A percentile compares a stretch with the other conserved stretches of the same genome.
These are phyloP conservation scores for Penicillium coffeae DNA, from an alignment of 495 filamentous ascomycete genomes.

Conservation along the genomic window DNA sequence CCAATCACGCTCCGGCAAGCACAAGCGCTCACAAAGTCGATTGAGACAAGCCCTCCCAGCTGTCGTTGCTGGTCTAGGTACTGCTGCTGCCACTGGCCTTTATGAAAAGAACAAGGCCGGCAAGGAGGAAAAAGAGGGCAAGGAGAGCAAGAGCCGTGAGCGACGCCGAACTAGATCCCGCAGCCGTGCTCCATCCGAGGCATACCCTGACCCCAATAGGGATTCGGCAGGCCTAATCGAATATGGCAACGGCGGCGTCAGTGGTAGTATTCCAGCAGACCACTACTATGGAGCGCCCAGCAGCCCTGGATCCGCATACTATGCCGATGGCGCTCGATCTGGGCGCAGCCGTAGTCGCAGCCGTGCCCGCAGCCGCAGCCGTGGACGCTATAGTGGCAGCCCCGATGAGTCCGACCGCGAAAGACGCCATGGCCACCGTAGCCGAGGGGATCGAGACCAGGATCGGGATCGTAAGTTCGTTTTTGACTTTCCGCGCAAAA, in stretches of 20 bases:
- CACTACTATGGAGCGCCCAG: slow-evolving; percentile 49
- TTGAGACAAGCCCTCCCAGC: slow-evolving; percentile 60
- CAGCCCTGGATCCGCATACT: slow-evolving; percentile 35
- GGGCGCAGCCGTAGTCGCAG: slow-evolving; percentile 18
- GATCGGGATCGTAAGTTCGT: slow-evolving; percentile 17
- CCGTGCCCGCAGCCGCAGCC: slow-evolving; percentile 34
- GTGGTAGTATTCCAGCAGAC: slow-evolving; percentile 45
- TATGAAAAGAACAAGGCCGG: slow-evolving; percentile 75
- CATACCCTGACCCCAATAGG: slow-evolving; percentile 52
- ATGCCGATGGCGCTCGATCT: slow-evolving; percentile 39
- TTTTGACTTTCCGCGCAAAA: slow-evolving; percentile 1
- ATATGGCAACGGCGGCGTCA: slow-evolving; percentile 67
- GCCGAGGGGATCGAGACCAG: slow-evolving; percentile 42
- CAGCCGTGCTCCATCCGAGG: slow-evolving; percentile 49
- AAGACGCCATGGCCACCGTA: slow-evolving; percentile 37
- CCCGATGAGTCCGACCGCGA: slow-evolving; percentile 45
- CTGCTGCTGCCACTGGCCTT: slow-evolving; percentile 72
- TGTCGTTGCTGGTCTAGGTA: slow-evolving; percentile 70
- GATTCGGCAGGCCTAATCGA: slow-evolving; percentile 71
- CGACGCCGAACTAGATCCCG: slow-evolving; percentile 51
- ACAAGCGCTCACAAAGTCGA: slow-evolving; percentile 56
- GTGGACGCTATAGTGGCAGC: slow-evolving; percentile 35
- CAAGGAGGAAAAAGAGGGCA: slow-evolving; percentile 51
- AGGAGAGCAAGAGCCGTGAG: slow-evolving; percentile 43
- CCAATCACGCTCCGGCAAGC: slow-evolving; percentile 60